Conservation (phyloP, 345 rosid species). For the Eucalyptus tenuipes region DNA sequence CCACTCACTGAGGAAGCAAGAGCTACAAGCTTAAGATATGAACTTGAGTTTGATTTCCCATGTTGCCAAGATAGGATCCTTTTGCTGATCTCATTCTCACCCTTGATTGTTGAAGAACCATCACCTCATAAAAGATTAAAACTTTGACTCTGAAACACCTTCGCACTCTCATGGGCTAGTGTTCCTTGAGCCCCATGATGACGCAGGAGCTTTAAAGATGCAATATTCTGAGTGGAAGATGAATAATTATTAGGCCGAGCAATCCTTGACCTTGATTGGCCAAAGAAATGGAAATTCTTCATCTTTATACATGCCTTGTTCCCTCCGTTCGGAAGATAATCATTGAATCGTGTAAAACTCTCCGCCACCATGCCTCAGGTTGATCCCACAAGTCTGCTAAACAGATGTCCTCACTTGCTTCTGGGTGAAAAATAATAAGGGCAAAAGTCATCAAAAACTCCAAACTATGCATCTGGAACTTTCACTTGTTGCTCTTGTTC, state of each 20-base stretch:
- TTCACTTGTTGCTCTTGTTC: slow-evolving; percentile 82
- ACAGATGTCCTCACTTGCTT: neutral
- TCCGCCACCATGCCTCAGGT: neutral
- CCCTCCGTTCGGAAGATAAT: neutral
- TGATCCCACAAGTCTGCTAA: neutral
- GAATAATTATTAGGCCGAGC: neutral
- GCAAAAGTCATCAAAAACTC: neutral
- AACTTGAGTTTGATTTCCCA: neutral
- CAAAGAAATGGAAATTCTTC: neutral
- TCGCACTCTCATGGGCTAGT: neutral
- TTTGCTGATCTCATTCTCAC: neutral
- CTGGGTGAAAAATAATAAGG: neutral
- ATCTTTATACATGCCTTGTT: neutral
- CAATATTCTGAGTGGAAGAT: neutral
- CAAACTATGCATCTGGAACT: slow-evolving; percentile 51
- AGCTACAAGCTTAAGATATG: neutral
- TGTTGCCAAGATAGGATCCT: neutral
- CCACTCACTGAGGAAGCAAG: neutral
- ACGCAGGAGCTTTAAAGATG: neutral
- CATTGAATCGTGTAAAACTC: neutral
- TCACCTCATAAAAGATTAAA: neutral
- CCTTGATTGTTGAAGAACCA: neutral
- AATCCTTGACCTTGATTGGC: neutral
- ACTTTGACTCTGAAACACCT: neutral
- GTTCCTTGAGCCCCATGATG: neutral